These are phyloP conservation scores for Irpex sp. DNA, from an alignment of 1,284 basidiomycete species.

Conservation along the genomic window DNA sequence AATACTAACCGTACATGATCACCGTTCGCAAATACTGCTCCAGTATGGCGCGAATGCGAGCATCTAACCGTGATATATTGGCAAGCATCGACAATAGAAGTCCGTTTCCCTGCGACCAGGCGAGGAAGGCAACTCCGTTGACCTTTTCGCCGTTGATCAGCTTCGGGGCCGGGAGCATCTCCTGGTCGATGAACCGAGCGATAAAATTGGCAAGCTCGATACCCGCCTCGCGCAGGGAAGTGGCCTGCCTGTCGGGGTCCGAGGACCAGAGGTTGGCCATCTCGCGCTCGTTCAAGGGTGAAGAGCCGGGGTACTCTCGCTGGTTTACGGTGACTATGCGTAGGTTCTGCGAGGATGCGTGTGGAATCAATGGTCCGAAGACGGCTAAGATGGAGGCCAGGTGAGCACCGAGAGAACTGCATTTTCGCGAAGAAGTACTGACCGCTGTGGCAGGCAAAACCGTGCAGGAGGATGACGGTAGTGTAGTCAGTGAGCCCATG, in stretches of 20 bases:
- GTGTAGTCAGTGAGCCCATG: background rate
- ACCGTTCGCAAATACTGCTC: constrained; percentile 2
- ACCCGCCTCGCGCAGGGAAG: background rate
- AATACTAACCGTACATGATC: constrained; percentile 1
- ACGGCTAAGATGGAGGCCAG: constrained; percentile 25
- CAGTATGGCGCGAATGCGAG: background rate
- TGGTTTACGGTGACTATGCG: constrained; percentile 4
- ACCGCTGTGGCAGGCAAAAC: constrained; percentile 7
- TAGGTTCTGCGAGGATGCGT: constrained; percentile 2
- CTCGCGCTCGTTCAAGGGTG: background rate
- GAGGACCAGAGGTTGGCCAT: background rate
- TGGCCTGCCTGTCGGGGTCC: background rate
- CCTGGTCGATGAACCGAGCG: background rate
- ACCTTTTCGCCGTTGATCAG: background rate
- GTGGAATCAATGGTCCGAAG: constrained; percentile 1
- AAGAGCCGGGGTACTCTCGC: constrained; percentile 9
- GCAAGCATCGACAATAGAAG: background rate
- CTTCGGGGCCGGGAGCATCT: background rate
- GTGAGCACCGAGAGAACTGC: constrained; percentile 24
- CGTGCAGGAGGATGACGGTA: constrained; percentile 3
- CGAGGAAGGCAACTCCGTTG: constrained; percentile 1
- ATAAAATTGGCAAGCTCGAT: constrained; percentile 3
- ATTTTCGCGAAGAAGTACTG: background rate
- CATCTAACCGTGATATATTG: background rate
- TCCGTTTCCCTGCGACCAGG: constrained; percentile 9